A percentile compares a stretch with the other conserved stretches of the same genome.
phyloP scores from a whole-genome alignment of 805 yeast species.

The Ogataea saltuana region DNA sequence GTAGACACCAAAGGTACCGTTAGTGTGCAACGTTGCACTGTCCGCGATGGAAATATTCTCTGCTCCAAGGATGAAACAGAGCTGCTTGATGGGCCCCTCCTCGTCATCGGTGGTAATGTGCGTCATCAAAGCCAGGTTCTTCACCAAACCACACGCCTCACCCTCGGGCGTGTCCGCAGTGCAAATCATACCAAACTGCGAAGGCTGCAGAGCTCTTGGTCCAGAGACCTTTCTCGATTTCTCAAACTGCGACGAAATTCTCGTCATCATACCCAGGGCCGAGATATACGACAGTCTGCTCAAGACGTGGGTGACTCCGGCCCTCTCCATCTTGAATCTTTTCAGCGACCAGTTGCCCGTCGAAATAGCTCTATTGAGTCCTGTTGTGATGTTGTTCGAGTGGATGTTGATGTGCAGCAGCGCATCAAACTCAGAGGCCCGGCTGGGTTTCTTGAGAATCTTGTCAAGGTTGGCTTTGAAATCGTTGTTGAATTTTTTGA shows the following conservation, averaged over 20 bases:
- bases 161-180: constrained; percentile 99
- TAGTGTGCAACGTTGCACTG: constrained; percentile 75
- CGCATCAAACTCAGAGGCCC: constrained; percentile 96
- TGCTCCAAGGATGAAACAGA: constrained; percentile 84
- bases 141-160: constrained; percentile 98
- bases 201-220: constrained; percentile 97
- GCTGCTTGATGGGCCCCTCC: constrained; percentile 77
- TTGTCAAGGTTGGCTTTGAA: constrained; percentile 94
- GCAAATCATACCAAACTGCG: constrained; percentile 98
- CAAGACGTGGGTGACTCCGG: constrained; percentile 97
- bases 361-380: constrained; percentile 93
- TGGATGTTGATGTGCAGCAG: constrained; percentile 85
- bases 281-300: constrained; percentile 89
- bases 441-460: constrained; percentile 87
- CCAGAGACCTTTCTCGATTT: constrained; percentile 97
- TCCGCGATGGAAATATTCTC: constrained; percentile 82
- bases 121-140: constrained; percentile 95
- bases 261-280: constrained; percentile 99
- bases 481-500: constrained; percentile 93
- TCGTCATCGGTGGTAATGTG: constrained; percentile 98
- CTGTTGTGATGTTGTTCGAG: constrained; percentile 90
- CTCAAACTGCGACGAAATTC: constrained; percentile 98
- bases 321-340: constrained; percentile 99
- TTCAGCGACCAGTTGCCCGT: constrained; percentile 99
- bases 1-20: constrained; percentile 80